phyloP scores from a whole-genome alignment of 768 basidiomycete species.

The Boletales sp. region DNA sequence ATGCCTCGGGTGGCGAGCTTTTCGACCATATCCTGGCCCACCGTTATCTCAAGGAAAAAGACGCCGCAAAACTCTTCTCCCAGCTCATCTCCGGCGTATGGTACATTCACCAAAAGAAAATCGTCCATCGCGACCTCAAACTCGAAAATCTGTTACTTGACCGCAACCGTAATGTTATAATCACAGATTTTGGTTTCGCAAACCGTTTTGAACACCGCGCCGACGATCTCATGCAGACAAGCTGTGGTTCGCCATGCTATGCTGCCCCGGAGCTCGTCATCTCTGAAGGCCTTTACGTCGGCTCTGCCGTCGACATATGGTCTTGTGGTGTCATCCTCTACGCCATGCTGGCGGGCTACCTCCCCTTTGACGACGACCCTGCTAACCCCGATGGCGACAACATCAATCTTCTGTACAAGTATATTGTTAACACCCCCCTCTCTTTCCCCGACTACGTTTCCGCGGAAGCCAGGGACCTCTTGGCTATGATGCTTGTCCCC shows the following conservation, averaged over 20 bases:
- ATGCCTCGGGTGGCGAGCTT: conserved; percentile 96
- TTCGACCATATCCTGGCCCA: conserved; percentile 99
- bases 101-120: conserved; percentile 99
- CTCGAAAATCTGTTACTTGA: conserved; percentile 97
- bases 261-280: conserved; percentile 98
- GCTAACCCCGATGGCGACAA: conserved; percentile 99
- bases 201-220: conserved; percentile 91
- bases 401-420: conserved; percentile 97
- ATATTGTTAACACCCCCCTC: conserved; percentile 95
- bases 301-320: conserved; percentile 98
- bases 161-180: conserved; percentile 96
- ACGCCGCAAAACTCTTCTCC: conserved; percentile 93
- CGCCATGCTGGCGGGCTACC: conserved; percentile 94
- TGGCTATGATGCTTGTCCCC: conserved; percentile 91
- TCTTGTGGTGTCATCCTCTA: conserved; percentile 94
- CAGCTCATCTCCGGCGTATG: conserved; percentile 98
- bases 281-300: conserved; percentile 94
- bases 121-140: conserved; percentile 98
- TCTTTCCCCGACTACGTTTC: conserved; percentile 97
- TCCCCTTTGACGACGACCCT: conserved; percentile 99
- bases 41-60: conserved; percentile 90
- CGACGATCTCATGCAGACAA: conserved; percentile 98
- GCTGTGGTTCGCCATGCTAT: conserved; percentile 96
- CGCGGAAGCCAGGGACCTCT: conserved; percentile 73
- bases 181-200: conserved; percentile 99